Percentiles rank a stretch among this genome's conserved stretches.
These are phyloP conservation scores for Nicotiana otophora DNA, from an alignment of 257 asterid genomes.

Conservation along the genomic window DNA sequence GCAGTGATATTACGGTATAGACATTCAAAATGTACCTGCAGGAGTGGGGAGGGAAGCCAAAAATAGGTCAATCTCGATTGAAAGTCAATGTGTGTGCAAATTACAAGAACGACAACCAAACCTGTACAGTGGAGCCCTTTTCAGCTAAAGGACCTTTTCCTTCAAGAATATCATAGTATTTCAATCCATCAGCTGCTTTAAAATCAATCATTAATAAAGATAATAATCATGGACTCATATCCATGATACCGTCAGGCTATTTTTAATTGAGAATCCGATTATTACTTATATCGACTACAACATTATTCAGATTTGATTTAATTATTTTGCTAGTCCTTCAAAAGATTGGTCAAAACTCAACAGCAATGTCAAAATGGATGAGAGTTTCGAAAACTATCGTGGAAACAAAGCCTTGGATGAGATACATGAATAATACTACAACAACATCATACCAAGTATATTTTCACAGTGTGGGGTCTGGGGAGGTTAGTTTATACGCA, in stretches of 20 bases:
- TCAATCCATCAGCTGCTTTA: constrained; percentile 79
- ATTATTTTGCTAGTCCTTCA: not conserved
- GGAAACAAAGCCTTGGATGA: not conserved
- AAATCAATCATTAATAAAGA: constrained; percentile 16
- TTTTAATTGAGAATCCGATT: not conserved
- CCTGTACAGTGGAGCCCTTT: constrained; percentile 82
- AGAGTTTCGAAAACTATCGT: not conserved
- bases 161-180: constrained; percentile 69
- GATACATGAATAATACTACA: not conserved
- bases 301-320: not conserved
- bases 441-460: too few relatives aligned
- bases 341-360: not conserved
- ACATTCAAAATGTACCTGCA: constrained; percentile 91
- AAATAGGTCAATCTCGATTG: constrained; percentile 12
- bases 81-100: not conserved
- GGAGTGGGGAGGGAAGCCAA: not conserved
- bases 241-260: constrained; percentile 6
- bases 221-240: not conserved
- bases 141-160: constrained; percentile 85
- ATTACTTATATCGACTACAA: not conserved
- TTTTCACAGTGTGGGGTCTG: too few relatives aligned
- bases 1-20: constrained; percentile 90
- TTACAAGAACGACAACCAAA: constrained; percentile 8
- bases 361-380: not conserved
- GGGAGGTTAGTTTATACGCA: too few relatives aligned